Evolutionary conservation across 1,139 yeast species (phyloP), one percentile per base, ranked within the genome.

Genomic region (Pneumocystis canis): DNA sequence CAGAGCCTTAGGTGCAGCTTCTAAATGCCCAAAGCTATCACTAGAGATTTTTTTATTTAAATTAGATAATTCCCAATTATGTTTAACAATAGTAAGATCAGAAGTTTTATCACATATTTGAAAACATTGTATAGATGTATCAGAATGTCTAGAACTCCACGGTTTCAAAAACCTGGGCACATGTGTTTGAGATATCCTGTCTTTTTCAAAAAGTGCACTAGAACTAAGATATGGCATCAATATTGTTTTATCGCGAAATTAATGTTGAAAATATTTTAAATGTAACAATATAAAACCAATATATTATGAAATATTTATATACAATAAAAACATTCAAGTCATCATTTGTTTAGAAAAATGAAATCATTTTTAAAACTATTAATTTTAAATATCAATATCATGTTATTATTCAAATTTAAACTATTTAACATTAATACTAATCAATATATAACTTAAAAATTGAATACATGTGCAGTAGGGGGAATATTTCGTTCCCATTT

Each of bases 401-500:
- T 14, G 25, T 41, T 16, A 47, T 25, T 28, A 20, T 47, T 25
- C 54, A 47, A 20, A 20, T 47, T 47, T 47, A 47, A 47, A 20
- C 30, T 47, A 20, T 25, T 25, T 25, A 25, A 47, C 3, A 41
- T 1, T 25, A 47, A 20, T 47, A 47, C 14, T 9, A 47, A 39
- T 16, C 20, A 18, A 47, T 16, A 11, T 47, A 25, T 47, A 25
- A 47, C 3, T 47, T 25, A 18, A 47, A 25, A 28, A 47, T 25
- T 47, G 14, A 5, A 47, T 47, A 47, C 54, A 47, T 47, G 54
- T 6, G 54, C 54, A 11, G 54, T 25, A 47, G 54, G 54, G 25
- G 30, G 54, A 11, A 47, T 57, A 20, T 57, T 57, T 57, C 59
- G 35, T 39, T 57, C 59, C 59, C 59, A 57, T 30, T 57, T 57